Evolutionary conservation across 495 filamentous ascomycete species (phyloP).

Genomic region (Penicillium lagena): DNA sequence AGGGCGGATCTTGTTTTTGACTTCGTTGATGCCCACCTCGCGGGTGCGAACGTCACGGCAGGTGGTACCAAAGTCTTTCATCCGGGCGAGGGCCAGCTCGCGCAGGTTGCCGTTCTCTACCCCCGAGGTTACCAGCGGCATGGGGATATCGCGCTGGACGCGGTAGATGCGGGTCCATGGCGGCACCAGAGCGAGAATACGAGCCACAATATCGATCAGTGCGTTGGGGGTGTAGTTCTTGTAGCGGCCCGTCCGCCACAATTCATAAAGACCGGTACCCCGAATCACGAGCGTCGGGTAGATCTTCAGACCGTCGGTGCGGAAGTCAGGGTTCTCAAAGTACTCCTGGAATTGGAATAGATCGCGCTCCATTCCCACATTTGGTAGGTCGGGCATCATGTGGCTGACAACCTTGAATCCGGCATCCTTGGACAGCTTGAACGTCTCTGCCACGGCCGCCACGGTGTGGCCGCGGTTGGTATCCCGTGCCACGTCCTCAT

Average conservation of each 20-base stretch:
- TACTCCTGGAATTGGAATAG: slow-evolving; percentile 96
- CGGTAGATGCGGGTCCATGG: slow-evolving; percentile 99
- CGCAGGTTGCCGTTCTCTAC: slow-evolving; percentile 97
- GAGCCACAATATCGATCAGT: slow-evolving; percentile 88
- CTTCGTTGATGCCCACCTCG: slow-evolving; percentile 97
- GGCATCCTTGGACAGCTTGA: slow-evolving; percentile 90
- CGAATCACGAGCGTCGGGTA: slow-evolving; percentile 97
- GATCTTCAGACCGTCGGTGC: slow-evolving; percentile 97
- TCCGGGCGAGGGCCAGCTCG: slow-evolving; percentile 83
- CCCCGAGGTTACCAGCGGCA: slow-evolving; percentile 93
- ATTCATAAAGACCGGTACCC: slow-evolving; percentile 91
- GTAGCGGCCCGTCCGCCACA: slow-evolving; percentile 95
- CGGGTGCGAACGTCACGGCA: slow-evolving; percentile 97
- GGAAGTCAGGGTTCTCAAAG: slow-evolving; percentile 92
- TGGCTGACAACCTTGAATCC: slow-evolving; percentile 98
- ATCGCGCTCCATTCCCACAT: slow-evolving; percentile 97
- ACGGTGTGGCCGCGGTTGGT: slow-evolving; percentile 97
- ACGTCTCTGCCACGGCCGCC: slow-evolving; percentile 88
- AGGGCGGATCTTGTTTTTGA: slow-evolving; percentile 95
- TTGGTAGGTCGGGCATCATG: slow-evolving; percentile 99
- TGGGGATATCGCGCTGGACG: slow-evolving; percentile 96
- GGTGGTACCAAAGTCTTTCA: slow-evolving; percentile 98
- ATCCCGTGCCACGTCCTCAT: slow-evolving; percentile 97
- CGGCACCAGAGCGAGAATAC: slow-evolving; percentile 88
- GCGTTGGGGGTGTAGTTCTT: slow-evolving; percentile 98